phyloP scores from a whole-genome alignment of 2,329 filamentous ascomycete genomes.

The Capronia coronata region DNA sequence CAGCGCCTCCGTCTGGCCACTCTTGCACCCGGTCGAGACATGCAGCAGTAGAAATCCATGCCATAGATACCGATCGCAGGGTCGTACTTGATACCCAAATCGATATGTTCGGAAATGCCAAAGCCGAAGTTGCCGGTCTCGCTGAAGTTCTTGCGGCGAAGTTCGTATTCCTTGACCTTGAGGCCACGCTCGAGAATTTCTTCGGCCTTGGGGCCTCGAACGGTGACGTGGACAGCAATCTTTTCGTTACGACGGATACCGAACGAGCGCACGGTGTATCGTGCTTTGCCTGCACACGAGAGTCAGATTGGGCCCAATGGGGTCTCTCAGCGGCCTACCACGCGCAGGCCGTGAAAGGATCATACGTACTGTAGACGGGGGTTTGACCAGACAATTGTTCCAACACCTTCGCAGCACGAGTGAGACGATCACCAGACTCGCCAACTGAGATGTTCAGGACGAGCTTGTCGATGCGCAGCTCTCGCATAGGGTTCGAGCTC shows the following conservation, averaged over 20 bases:
- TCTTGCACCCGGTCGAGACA: slow-evolving; percentile 98
- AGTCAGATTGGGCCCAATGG: not conserved
- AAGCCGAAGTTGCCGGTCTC: slow-evolving; percentile 99
- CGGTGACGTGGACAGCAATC: slow-evolving; percentile 98
- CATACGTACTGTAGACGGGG: slow-evolving; percentile 87
- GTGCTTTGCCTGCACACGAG: slow-evolving; percentile 74
- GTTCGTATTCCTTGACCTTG: slow-evolving; percentile 99
- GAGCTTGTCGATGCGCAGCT: slow-evolving; percentile 98
- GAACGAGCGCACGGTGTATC: slow-evolving; percentile 99
- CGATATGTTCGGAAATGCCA: slow-evolving; percentile 99
- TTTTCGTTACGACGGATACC: slow-evolving; percentile 99
- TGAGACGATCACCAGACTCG: slow-evolving; percentile 99
- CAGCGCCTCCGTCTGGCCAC: slow-evolving; percentile 89
- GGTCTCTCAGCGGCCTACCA: not conserved
- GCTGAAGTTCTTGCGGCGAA: slow-evolving; percentile 99
- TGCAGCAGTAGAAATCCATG: slow-evolving; percentile 99
- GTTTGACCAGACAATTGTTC: slow-evolving; percentile 99
- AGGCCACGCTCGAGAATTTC: slow-evolving; percentile 99
- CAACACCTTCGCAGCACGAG: slow-evolving; percentile 98
- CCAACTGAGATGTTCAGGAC: slow-evolving; percentile 99
- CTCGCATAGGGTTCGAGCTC: slow-evolving; percentile 96
- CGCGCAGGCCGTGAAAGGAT: not conserved
- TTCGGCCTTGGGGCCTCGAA: slow-evolving; percentile 98
- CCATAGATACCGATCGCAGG: slow-evolving; percentile 97
- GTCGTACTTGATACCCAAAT: slow-evolving; percentile 99